phyloP scores from a whole-genome alignment of 192 early-diverging fungal species.

The Podila clonocystis region DNA sequence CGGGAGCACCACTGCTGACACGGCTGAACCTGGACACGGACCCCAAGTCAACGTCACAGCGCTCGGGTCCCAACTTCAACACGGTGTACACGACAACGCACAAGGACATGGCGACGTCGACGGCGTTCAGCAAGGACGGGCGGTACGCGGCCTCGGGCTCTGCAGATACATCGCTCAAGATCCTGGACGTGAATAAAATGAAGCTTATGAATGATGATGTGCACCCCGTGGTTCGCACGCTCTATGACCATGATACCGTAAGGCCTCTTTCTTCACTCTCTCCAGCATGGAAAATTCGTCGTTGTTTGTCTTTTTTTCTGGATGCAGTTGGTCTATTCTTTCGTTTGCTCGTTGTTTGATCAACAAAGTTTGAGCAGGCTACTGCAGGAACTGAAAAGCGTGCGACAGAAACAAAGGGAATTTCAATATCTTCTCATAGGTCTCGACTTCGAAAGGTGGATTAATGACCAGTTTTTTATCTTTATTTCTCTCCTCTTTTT shows the following conservation, averaged over 20 bases:
- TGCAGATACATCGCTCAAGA: conserved; percentile 88
- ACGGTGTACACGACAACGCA: conserved; percentile 83
- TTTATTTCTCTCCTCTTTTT: neutral
- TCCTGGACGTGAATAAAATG: conserved; percentile 89
- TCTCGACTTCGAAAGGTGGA: no score
- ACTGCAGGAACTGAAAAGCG: no score
- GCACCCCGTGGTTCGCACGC: conserved; percentile 88
- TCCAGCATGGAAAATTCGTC: neutral
- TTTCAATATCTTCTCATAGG: no score
- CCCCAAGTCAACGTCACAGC: conserved; percentile 35
- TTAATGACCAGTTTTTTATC: neutral
- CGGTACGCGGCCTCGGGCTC: conserved; percentile 91
- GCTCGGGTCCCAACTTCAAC: conserved; percentile 62
- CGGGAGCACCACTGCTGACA: conserved; percentile 29
- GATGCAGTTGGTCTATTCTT: no score
- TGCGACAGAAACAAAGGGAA: no score
- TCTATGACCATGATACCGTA: conserved; percentile 86
- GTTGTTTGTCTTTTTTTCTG: no score
- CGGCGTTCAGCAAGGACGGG: conserved; percentile 74
- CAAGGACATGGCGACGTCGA: conserved; percentile 74
- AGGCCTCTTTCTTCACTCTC: conserved; percentile 5
- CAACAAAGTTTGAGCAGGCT: no score
- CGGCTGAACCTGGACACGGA: conserved; percentile 53
- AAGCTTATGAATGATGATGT: conserved; percentile 75
- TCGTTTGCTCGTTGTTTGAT: no score